Base-by-base conservation (phyloP, 495 filamentous ascomycete genomes). In the Hypoxylon perforatum region DNA sequence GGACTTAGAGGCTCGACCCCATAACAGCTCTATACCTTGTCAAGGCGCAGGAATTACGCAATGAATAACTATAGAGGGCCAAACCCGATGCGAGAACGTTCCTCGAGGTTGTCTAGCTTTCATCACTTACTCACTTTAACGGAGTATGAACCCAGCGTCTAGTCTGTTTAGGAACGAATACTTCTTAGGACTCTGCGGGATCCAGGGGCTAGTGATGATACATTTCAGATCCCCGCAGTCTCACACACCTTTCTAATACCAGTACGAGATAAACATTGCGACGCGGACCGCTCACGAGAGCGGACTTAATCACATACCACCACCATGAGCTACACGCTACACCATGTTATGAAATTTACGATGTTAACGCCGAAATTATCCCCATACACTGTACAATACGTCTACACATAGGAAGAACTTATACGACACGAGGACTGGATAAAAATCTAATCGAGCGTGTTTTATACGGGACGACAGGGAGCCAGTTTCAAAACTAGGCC, bases 341-440 rank as follows among this genome's bases (percentile, higher is more conserved):
- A 57, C 47, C 25, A 48, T 61, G 41, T 63, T 25, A 66, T 41
- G 62, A 73, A 30, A 55, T 59, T 64, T 61, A 74, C 57, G 69
- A 63, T 54, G 38, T 63, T 44, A 35, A 70, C 49, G 51, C 57
- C 50, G 44, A 41, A 60, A 57, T 15, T 28, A 15, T 57, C 45
- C 4, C 23, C 46, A 54, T 59, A 18, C 36, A 25, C 22, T 73
- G 62, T 75, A 69, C 30, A 33, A 61, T 58, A 62, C 47, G 54
- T 47, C 22, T 63, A 57, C 54, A 69, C 61, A 70, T 64, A 70
- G 52, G 44, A 55, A 54, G 41, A 60, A 25, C 61, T 18, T 55
- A 67, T 19, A 57, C 33, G 33, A 61, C 28, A 55, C 48, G 30
- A 61, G 48, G 18, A n/a, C 46, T 4, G 53, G 41, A 18, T 47